Conservation (phyloP, 129 eudicot genomes). For the Tanacetum coccineum region DNA sequence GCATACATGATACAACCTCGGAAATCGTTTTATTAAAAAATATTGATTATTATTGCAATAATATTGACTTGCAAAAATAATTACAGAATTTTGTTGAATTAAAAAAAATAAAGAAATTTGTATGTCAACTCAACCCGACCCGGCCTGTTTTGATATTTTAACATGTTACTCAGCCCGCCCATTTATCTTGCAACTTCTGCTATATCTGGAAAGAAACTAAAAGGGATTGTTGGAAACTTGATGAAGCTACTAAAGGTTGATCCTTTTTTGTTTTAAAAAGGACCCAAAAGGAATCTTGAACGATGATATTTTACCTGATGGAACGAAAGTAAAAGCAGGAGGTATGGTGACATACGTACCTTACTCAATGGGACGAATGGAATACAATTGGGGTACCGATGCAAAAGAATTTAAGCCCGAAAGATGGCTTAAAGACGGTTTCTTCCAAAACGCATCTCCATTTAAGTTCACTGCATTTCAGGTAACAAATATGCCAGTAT, state of each 20-base stretch:
- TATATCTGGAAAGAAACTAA: background rate
- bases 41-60: too few species aligned
- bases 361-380: slow-evolving; percentile 97
- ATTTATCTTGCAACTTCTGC: background rate
- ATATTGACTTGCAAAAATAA: too few species aligned
- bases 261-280: slow-evolving; percentile 17
- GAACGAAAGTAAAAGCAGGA: slow-evolving; percentile 91
- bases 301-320: slow-evolving; percentile 90
- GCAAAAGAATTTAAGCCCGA: slow-evolving; percentile 87
- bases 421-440: slow-evolving; percentile 65
- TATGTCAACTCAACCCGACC: too few species aligned
- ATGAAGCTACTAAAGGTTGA: background rate
- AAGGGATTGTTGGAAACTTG: background rate
- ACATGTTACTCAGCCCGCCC: background rate
- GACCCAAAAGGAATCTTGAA: slow-evolving; percentile 89
- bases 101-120: too few species aligned
- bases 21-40: too few species aligned
- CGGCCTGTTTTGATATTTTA: too few species aligned
- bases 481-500: slow-evolving; percentile 30
- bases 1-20: too few species aligned
- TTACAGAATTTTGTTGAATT: too few species aligned
- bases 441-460: slow-evolving; percentile 87
- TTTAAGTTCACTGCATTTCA: slow-evolving; percentile 97
- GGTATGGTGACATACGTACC: slow-evolving; percentile 99
- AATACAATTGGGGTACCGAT: slow-evolving; percentile 96